A percentile compares a stretch with the other conserved stretches of the same genome.
phyloP scores from a whole-genome alignment of 805 yeast species.

The Suhomyces canberraensis region DNA sequence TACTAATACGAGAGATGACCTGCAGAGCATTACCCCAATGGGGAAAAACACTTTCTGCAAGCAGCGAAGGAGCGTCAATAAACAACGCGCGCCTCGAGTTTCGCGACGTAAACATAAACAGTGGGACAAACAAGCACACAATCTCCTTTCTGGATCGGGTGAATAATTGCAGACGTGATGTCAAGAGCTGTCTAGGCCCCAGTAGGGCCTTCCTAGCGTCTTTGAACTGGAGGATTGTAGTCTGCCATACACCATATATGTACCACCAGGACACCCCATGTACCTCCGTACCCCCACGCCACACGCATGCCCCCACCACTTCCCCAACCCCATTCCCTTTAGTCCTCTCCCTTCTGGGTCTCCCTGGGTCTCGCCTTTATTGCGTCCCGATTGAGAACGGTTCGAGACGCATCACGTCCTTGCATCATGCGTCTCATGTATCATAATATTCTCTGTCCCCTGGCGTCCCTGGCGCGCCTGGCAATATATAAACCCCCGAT shows the following conservation, averaged over 20 bases:
- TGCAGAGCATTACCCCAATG: slow-evolving; percentile 1
- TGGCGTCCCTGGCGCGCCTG: too few species aligned
- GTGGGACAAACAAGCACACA: slow-evolving; percentile 4
- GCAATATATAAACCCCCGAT: too few species aligned
- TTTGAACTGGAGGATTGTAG: background rate
- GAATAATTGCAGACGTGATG: background rate
- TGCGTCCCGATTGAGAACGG: too few species aligned
- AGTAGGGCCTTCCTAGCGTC: background rate
- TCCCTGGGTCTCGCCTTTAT: background rate
- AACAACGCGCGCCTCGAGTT: slow-evolving; percentile 1
- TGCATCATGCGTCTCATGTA: too few species aligned
- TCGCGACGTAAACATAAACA: slow-evolving; percentile 5
- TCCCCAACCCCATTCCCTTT: background rate
- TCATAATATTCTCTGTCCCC: too few species aligned
- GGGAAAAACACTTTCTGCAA: slow-evolving; percentile 4
- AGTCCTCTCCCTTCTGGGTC: background rate
- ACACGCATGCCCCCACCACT: background rate
- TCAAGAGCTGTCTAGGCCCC: background rate
- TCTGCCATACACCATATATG: background rate
- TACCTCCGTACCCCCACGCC: background rate
- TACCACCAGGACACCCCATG: background rate
- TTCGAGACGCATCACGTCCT: too few species aligned
- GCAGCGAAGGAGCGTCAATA: slow-evolving; percentile 3
- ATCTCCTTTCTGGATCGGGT: slow-evolving; percentile 5
- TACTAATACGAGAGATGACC: too few species aligned